These are phyloP conservation scores for Arthrobotrys sinensis DNA, from an alignment of 2,329 filamentous ascomycete species.

Conservation along the genomic window DNA sequence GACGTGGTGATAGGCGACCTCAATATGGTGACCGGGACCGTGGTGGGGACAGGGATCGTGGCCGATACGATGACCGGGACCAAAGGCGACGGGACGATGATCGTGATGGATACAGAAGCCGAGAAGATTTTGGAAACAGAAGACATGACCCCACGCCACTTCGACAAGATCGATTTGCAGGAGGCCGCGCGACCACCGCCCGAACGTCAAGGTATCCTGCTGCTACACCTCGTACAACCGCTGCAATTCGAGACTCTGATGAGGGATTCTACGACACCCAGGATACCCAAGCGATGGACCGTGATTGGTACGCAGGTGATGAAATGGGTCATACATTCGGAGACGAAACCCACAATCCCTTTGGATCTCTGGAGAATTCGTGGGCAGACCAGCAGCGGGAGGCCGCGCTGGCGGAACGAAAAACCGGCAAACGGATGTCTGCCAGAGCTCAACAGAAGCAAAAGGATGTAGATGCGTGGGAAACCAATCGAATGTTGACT, in stretches of 20 bases:
- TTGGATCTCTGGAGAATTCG: slow-evolving; percentile 80
- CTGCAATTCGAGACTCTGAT: slow-evolving; percentile 62
- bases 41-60: slow-evolving; percentile 57
- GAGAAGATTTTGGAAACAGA: slow-evolving; percentile 59
- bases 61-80: slow-evolving; percentile 52
- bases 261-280: slow-evolving; percentile 67
- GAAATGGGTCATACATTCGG: slow-evolving; percentile 88
- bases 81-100: slow-evolving; percentile 49
- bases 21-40: slow-evolving; percentile 57
- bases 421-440: slow-evolving; percentile 79
- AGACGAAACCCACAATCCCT: slow-evolving; percentile 93
- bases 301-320: slow-evolving; percentile 93
- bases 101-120: slow-evolving; percentile 58
- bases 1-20: slow-evolving; percentile 38
- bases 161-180: slow-evolving; percentile 63
- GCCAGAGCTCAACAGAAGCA: slow-evolving; percentile 86
- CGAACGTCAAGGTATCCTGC: slow-evolving; percentile 62
- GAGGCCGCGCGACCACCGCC: slow-evolving; percentile 63
- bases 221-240: slow-evolving; percentile 64
- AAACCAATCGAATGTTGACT: slow-evolving; percentile 97
- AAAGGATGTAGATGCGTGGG: slow-evolving; percentile 97
- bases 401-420: slow-evolving; percentile 82
- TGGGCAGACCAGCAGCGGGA: slow-evolving; percentile 84
- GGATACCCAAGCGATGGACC: slow-evolving; percentile 82
- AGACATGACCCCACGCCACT: slow-evolving; percentile 64